Base-by-base conservation (phyloP, 1,139 yeast species). In the Spencermartinsiella ligniputridi region DNA sequence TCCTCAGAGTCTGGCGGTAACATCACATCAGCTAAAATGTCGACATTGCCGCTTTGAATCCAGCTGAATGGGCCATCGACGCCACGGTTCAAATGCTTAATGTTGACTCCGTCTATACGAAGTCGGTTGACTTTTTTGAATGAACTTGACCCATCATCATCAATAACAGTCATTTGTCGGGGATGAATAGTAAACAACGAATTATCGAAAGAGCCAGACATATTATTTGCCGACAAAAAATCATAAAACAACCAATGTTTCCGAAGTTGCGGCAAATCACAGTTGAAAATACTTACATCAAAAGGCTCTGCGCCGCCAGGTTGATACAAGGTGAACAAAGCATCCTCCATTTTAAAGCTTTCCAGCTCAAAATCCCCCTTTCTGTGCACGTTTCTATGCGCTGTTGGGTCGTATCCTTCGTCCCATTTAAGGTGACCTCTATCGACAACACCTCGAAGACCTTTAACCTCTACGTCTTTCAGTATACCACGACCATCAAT, bases 341-440 rank as follows among this genome's bases (percentile, higher is more conserved):
- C 83, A 63, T 92, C 98, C 52, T 85, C 88, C 78, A 90, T 77
- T 52, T 75, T 78, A 61, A 88, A 85, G 42, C 78, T 78, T 41
- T 86, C 92, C 56, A 92, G 78, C 62, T 92, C 97, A 70, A 94
- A 92, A 66, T 92, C 98, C 6, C 97, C 97, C 0, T 90, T 89
- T 46, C 72, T 75, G 50, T 82, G 78, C 20, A 80, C 66, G 57
- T 87, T 85, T 56, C 82, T 78, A 64, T 88, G 86, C 56, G 83
- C 80, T 30, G 87, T 75, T 1, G 97, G 90, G 57, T 84, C 92
- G 61, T 87, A 95, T 43, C 81, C 77, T 2, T 83, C 81, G 49
- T 79, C 81, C 96, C 96, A 89, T 44, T 67, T 68, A 15, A 92
- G 95, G 62, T 84, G 92, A 0, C 95, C 80, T 52, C 98, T 73